Evolutionary conservation across 306 rosid species (phyloP), one percentile per base, ranked within the genome.

Genomic region (Chamaecrista fasciculata): DNA sequence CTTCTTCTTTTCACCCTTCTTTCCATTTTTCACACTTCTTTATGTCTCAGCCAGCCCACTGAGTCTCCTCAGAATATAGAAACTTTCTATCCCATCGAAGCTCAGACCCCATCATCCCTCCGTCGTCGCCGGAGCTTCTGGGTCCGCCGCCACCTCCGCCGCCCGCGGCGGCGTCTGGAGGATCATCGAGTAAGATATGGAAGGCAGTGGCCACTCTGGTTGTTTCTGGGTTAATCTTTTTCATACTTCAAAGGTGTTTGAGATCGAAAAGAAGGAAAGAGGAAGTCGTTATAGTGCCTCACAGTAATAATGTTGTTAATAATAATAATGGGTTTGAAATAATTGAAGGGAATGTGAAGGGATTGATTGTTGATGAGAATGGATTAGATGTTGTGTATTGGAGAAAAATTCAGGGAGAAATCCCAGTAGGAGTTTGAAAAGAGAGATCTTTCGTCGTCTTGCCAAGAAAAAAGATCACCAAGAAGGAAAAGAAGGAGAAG

Each of bases 371-470:
- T 50, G 99, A 95, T 76, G 99, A 91, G 76, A 79, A 84, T 73
- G 99, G 99, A 50, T 86, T 95, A 33, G 99, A 95, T 77, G 99
- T 95, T 65, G 52, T 91, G 69, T 91, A 91, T 66, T 95, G 96
- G 99, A 86, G 88, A 69, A 89, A 79, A 16, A 96, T 91, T 47
- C 79, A 85, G 61, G 84, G 19, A 87, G 50, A 20, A 82, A 63
- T 42, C 66, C 83, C 2, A 68, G 42, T 21, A 77, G 69, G 53
- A 62, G 67, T 69, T 42, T 78, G 3, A 31, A 19, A 8, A 86
- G 76, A 50, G 90, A 83, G 70, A 72, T 64, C 0, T 52, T 79
- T 15, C 40, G 51, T 19, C 42, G 66, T 23, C 14, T n/a, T n/a
- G n/a, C 25, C 2, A 34, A 36, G 56, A 58, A 8, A 1, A 39